Base-by-base conservation (phyloP, 2,329 filamentous ascomycete species). In the Golovinomyces cichoracearum region DNA sequence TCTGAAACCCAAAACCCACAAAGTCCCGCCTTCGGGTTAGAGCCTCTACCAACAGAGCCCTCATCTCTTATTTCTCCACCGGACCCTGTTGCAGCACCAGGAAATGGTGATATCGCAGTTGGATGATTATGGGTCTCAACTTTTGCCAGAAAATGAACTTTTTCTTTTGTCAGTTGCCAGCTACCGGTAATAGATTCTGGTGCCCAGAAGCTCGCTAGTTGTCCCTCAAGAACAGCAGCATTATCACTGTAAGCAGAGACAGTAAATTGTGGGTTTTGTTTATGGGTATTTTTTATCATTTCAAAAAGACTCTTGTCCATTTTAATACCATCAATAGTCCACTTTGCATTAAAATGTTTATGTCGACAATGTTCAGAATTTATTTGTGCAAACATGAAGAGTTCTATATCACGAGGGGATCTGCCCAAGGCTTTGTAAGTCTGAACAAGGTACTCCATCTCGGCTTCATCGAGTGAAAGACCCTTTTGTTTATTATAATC, bases 301-400 rank as follows among this genome's bases (percentile, higher is more conserved):
- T 77, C 77, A 60, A 98, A 98, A 6, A 98, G 71, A 55, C 80
- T 88, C 61, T 80, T 73, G 42, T 74, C 71, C 71, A 86, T 90
- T 54, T 71, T 67, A 55, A 80, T 70, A 48, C 86, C 86, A 62
- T 98, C 86, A 57, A 98, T 92, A 15, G 79, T 90, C 84, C 90
- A 98, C 51, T 78, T 79, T 25, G 90, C 86, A 63, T 98, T 98
- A 73, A 98, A 98, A 57, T 92, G 82, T 68, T 94, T 93, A 52
- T 69, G 66, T 47, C 64, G 59, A 52, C 61, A 93, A 64, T 95
- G 88, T 69, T 98, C 90, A 2, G 88, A 95, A 68, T 95, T 95
- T 62, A 98, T 88, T 65, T 98, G 90, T 15, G 88, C 88, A 63
- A 95, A 98, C 90, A 95, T 95, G 70, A 95, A 95, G 21, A 95